These are phyloP conservation scores for Venturia asperata DNA, from an alignment of 2,329 filamentous ascomycete species.

Conservation along the genomic window DNA sequence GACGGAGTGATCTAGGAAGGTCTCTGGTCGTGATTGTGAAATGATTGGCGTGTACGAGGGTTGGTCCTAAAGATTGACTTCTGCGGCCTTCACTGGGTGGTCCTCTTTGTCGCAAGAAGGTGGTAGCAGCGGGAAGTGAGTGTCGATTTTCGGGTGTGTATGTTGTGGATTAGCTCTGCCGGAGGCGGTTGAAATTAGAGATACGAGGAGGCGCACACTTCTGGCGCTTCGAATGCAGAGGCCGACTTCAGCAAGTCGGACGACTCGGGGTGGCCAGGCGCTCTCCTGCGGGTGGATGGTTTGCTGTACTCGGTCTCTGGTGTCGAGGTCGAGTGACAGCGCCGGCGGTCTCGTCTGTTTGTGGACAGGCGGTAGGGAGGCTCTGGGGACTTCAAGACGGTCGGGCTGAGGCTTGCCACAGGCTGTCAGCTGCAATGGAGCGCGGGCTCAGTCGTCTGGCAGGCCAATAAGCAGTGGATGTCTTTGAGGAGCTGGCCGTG, in stretches of 20 bases:
- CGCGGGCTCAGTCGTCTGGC: not conserved
- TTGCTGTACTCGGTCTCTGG: not conserved
- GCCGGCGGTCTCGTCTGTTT: not conserved
- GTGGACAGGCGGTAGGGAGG: not conserved
- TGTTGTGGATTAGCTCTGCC: not conserved
- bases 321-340: not conserved
- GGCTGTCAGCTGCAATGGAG: not conserved
- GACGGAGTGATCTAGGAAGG: not conserved
- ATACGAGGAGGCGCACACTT: constrained; percentile 7
- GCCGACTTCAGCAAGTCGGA: not conserved
- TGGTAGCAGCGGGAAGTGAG: not conserved
- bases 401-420: constrained; percentile 6
- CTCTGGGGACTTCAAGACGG: not conserved
- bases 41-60: not conserved
- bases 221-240: constrained; percentile 12
- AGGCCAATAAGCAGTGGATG: not conserved
- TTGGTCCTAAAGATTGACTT: not conserved
- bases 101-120: not conserved
- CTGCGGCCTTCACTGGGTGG: constrained; percentile 1
- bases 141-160: not conserved
- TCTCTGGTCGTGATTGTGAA: not conserved
- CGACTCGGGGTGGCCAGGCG: constrained; percentile 2
- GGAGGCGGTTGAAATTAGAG: not conserved
- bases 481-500: not conserved
- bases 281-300: constrained; percentile 1